A percentile compares a stretch with the other conserved stretches of the same genome.
Evolutionary conservation across 257 asterid genomes (phyloP).

Genomic region (Forsythia viridissima): DNA sequence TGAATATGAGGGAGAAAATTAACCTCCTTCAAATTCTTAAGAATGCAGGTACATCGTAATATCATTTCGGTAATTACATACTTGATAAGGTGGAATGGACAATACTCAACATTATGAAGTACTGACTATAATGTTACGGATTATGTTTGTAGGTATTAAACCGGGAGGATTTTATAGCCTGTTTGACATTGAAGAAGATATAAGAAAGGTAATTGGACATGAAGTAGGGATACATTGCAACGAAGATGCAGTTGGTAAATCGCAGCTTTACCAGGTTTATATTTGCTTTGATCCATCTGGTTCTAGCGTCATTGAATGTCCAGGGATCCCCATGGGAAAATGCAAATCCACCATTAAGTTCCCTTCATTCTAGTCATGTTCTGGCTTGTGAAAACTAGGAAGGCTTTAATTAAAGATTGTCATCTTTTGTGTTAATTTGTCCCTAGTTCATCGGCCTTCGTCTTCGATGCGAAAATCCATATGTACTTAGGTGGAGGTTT

Average conservation of each 20-base stretch:
- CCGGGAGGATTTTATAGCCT: conserved; percentile 6
- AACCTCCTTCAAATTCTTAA: not conserved
- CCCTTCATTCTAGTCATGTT: not conserved
- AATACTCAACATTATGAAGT: no score
- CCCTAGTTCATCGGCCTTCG: no score
- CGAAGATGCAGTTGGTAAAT: not conserved
- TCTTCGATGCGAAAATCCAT: no score
- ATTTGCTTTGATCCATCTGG: conserved; percentile 14
- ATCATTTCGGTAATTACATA: no score
- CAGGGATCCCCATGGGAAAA: not conserved
- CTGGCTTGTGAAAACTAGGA: no score
- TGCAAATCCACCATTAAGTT: not conserved
- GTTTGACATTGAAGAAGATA: not conserved
- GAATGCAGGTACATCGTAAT: not conserved
- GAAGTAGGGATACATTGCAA: conserved; percentile 9
- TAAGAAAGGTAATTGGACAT: conserved; percentile 9
- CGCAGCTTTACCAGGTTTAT: conserved; percentile 7
- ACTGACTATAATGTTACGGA: not conserved
- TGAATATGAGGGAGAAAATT: not conserved
- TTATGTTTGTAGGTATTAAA: not conserved
- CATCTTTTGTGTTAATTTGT: no score
- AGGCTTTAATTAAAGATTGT: no score
- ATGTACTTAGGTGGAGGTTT: no score
- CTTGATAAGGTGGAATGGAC: not conserved
- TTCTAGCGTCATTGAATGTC: conserved; percentile 19